These are phyloP conservation scores for Parathielavia hyrcaniae DNA, from an alignment of 495 filamentous ascomycete genomes.

Conservation along the genomic window DNA sequence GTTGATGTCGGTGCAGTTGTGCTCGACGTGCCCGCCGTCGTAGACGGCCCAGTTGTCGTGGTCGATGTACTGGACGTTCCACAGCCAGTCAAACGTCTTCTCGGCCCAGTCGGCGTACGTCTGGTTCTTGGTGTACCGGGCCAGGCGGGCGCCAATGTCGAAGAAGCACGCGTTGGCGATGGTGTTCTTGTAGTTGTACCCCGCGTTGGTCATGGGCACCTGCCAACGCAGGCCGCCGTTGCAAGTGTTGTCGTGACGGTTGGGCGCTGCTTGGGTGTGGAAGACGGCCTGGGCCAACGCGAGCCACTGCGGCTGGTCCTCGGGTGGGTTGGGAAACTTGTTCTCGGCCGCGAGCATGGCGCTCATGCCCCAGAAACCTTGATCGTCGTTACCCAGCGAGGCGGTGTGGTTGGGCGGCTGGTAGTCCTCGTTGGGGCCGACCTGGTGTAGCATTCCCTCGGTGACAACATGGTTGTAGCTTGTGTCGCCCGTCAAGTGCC, in stretches of 20 bases:
- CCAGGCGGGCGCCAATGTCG: slow-evolving; percentile 69
- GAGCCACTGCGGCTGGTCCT: slow-evolving; percentile 62
- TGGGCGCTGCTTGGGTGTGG: slow-evolving; percentile 59
- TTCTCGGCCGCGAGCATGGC: slow-evolving; percentile 70
- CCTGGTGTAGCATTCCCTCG: slow-evolving; percentile 58
- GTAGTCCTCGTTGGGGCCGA: slow-evolving; percentile 52
- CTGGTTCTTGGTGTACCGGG: slow-evolving; percentile 66
- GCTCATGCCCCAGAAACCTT: slow-evolving; percentile 78
- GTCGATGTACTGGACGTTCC: slow-evolving; percentile 56
- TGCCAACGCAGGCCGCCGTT: slow-evolving; percentile 74
- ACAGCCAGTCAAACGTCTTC: slow-evolving; percentile 68
- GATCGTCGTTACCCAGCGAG: slow-evolving; percentile 74
- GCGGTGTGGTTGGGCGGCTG: slow-evolving; percentile 66
- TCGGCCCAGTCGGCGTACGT: slow-evolving; percentile 75
- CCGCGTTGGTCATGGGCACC: slow-evolving; percentile 66
- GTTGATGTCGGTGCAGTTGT: slow-evolving; percentile 58
- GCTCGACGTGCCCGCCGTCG: slow-evolving; percentile 61
- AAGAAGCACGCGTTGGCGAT: slow-evolving; percentile 63
- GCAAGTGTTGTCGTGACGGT: slow-evolving; percentile 54
- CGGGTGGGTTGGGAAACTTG: slow-evolving; percentile 57
- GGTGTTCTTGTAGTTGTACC: slow-evolving; percentile 82
- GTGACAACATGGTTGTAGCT: slow-evolving; percentile 56
- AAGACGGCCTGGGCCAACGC: slow-evolving; percentile 69
- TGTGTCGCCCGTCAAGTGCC: slow-evolving; percentile 60
- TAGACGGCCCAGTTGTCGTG: slow-evolving; percentile 52